A percentile compares a stretch with the other conserved stretches of the same genome.
phyloP scores from a whole-genome alignment of 2,329 filamentous ascomycete genomes.

The Pyricularia pennisetigena region DNA sequence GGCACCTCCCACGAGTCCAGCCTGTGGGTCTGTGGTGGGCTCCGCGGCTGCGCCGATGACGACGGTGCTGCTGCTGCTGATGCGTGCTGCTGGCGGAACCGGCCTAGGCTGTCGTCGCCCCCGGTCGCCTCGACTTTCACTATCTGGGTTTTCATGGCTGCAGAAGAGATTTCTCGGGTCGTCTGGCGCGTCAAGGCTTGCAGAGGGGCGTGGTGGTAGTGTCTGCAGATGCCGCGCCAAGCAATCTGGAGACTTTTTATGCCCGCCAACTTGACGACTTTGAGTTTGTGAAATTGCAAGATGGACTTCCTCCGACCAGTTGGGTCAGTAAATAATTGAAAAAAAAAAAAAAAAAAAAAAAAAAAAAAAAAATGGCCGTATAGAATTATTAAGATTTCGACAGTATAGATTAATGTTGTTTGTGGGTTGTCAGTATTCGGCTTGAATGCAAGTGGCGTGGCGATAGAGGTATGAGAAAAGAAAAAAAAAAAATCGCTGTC shows the following conservation, averaged over 20 bases:
- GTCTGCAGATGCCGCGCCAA: not conserved
- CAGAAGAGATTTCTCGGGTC: not conserved
- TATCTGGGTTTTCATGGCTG: constrained; percentile 13
- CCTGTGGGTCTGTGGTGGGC: not conserved
- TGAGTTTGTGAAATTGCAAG: not conserved
- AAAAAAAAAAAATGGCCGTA: not conserved
- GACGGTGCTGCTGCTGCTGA: not conserved
- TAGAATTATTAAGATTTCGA: not conserved
- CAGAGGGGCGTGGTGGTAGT: not conserved
- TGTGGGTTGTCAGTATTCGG: not conserved
- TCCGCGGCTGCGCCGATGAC: not conserved
- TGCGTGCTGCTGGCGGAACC: constrained; percentile 6
- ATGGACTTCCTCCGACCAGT: not conserved
- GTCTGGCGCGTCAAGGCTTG: not conserved
- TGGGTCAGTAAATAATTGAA: not conserved
- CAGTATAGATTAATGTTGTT: not conserved
- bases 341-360: too few relatives aligned
- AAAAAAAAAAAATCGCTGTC: not conserved
- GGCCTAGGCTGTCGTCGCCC: constrained; percentile 10
- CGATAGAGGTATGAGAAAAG: not conserved
- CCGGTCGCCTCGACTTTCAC: constrained; percentile 10
- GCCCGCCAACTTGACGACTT: not conserved
- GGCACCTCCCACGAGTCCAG: constrained; percentile 31
- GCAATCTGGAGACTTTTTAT: not conserved
- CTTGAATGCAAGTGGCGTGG: not conserved